Evolutionary conservation across 352 stramenopile genomes (phyloP), one percentile per base, ranked within the genome.

Genomic region (Aphanomyces astaci): DNA sequence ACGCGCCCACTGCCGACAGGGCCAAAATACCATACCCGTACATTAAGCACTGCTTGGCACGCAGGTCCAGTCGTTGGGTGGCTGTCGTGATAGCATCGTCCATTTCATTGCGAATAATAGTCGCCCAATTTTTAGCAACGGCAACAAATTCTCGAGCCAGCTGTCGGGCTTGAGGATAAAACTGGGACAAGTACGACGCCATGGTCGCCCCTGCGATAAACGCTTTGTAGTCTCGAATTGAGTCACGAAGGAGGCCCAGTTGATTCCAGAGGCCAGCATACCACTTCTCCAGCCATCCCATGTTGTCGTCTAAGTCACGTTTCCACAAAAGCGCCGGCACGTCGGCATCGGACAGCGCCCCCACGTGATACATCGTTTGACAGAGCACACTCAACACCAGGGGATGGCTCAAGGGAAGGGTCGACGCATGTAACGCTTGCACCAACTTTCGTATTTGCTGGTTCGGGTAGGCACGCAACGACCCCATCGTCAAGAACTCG

Each of bases 211-310:
- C n/a, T 7, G 27, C 27, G 0, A 55, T n/a, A 25, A 55, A 25
- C n/a, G n/a, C 48, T 55, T 55, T 55, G 48, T 55, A 55, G 48
- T 55, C 48, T 55, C 48, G 48, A 31, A 30, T 2, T 11, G 48
- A 24, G n/a, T 55, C 27, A 11, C 48, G 48, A n/a, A 55, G 11
- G 27, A 31, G n/a, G 13, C 27, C 0, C 10, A 30, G 7, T 3
- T 30, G 48, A 31, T 24, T 10, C 11, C 10, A 7, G n/a, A 55
- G 48, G 10, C n/a, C 48, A 0, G 48, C 27, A 55, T 2, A 30
- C 48, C n/a, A 31, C 13, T 31, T 30, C 10, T 55, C 2, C 48
- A 55, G n/a, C 48, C 48, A 25, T n/a, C 27, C 48, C 48, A n/a
- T 49, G 17, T n/a, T 1, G 17, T 30, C 0, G 7, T 43, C 36